Percentiles rank a stretch among this genome's conserved stretches.
Evolutionary conservation across 2,329 filamentous ascomycete species (phyloP).

Genomic region (Colletotrichum eremochloae): DNA sequence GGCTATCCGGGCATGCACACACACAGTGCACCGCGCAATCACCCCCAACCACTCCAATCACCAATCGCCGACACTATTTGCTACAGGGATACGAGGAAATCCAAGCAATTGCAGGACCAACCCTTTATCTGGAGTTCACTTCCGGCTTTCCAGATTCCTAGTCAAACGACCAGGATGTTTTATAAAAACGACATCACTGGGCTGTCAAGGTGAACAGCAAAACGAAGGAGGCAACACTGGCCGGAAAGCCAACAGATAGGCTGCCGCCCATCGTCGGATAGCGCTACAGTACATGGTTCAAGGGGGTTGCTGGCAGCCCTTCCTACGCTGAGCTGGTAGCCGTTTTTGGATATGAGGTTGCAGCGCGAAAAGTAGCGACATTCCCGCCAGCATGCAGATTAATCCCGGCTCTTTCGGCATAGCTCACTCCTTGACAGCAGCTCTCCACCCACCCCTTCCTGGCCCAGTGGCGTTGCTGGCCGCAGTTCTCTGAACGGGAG

Average conservation of each 20-base stretch:
- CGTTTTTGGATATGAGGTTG: conserved; percentile 34
- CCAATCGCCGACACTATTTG: conserved; percentile 13
- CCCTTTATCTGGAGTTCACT: conserved; percentile 16
- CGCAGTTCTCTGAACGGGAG: conserved; percentile 38
- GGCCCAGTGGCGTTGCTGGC: conserved; percentile 31
- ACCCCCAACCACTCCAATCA: conserved; percentile 28
- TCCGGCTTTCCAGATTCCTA: conserved; percentile 10
- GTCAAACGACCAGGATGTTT: conserved; percentile 10
- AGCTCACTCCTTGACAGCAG: conserved; percentile 27
- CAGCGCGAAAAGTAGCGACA: conserved; percentile 37
- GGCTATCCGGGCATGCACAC: background rate
- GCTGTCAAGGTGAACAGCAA: background rate
- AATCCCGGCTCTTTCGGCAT: conserved; percentile 37
- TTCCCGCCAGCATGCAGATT: conserved; percentile 25
- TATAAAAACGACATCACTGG: conserved; percentile 15
- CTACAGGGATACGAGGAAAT: conserved; percentile 34
- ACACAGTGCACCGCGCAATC: conserved; percentile 13
- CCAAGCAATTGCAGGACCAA: conserved; percentile 32
- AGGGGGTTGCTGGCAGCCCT: conserved; percentile 14
- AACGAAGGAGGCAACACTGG: conserved; percentile 9
- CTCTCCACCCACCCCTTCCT: background rate
- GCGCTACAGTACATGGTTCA: conserved; percentile 19
- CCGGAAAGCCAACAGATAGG: background rate
- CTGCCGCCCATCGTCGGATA: background rate
- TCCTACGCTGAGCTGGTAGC: conserved; percentile 29